phyloP scores from a whole-genome alignment of 371 early-diverging fungal genomes.

The Mucor indicus region DNA sequence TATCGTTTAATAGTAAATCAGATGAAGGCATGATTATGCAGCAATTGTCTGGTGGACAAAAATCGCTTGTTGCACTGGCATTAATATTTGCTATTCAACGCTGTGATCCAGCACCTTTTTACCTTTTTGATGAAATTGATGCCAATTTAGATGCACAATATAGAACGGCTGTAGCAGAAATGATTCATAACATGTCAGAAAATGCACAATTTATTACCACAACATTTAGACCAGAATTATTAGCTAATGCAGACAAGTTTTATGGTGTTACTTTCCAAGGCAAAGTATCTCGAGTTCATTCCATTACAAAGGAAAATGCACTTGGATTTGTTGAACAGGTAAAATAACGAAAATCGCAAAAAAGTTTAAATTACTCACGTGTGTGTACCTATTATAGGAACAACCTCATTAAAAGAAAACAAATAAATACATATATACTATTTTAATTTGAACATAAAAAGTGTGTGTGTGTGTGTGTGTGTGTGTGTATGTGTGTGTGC shows the following conservation, averaged over 20 bases:
- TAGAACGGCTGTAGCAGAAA: slow-evolving; percentile 89
- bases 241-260: slow-evolving; percentile 89
- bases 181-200: slow-evolving; percentile 87
- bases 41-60: slow-evolving; percentile 99
- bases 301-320: slow-evolving; percentile 66
- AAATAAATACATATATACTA: no score
- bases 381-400: no score
- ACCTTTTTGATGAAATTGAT: slow-evolving; percentile 99
- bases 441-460: no score
- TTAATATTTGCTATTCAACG: slow-evolving; percentile 99
- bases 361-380: no score
- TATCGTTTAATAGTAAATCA: slow-evolving; percentile 83
- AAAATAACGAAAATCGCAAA: no score
- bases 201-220: slow-evolving; percentile 97
- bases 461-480: no score
- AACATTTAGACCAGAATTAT: slow-evolving; percentile 95
- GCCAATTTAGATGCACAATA: slow-evolving; percentile 98
- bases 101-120: slow-evolving; percentile 99
- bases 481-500: no score
- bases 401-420: no score
- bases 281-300: slow-evolving; percentile 76
- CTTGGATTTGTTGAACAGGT: slow-evolving; percentile 68
- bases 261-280: slow-evolving; percentile 94
- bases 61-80: slow-evolving; percentile 96
- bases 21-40: slow-evolving; percentile 93